Evolutionary conservation across 495 filamentous ascomycete genomes (phyloP), one percentile per base, ranked within the genome.

Genomic region (Hyaloscypha finlandica): DNA sequence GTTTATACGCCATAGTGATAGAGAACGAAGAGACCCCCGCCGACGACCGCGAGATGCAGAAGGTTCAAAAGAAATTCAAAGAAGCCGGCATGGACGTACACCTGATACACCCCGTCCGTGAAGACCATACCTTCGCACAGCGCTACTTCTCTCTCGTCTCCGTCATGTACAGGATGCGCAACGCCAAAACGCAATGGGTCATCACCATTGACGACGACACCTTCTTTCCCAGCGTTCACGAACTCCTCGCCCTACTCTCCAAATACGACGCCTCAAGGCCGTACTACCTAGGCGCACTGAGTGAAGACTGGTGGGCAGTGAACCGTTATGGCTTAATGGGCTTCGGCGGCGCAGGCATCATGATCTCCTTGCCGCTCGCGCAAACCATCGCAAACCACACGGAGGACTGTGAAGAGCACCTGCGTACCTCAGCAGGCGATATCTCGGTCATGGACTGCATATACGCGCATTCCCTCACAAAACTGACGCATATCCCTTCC

Each of bases 161-260:
- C 52, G 81, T 85, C 6, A 84, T 91, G 70, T 79, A 84, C n/a
- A 72, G 81, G 32, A 74, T 80, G 65, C 79, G 85, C 45, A 80
- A 80, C 52, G 79, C 80, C n/a, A 78, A 83, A 30, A 89, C 86
- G 20, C 74, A 81, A 54, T 92, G 88, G 88, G 79, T 88, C 52
- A 81, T 80, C 70, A 81, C 88, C 64, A 81, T 90, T 42, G 89
- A 92, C 71, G 89, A 92, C 74, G 90, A 92, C 75, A 92, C 90
- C 20, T 91, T 91, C 80, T 91, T 92, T 74, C 83, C 88, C 2
- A 86, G 85, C 22, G 79, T 91, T n/a, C 69, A 82, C 12, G 79
- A 82, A 33, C 75, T 89, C 3, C 79, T 91, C 66, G 79, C 81
- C 61, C 75, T 84, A 3, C 70, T 74, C 6, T 74, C 80, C 6